These are phyloP conservation scores for Boletus subcaerulescens DNA, from an alignment of 768 basidiomycete genomes.

Conservation along the genomic window DNA sequence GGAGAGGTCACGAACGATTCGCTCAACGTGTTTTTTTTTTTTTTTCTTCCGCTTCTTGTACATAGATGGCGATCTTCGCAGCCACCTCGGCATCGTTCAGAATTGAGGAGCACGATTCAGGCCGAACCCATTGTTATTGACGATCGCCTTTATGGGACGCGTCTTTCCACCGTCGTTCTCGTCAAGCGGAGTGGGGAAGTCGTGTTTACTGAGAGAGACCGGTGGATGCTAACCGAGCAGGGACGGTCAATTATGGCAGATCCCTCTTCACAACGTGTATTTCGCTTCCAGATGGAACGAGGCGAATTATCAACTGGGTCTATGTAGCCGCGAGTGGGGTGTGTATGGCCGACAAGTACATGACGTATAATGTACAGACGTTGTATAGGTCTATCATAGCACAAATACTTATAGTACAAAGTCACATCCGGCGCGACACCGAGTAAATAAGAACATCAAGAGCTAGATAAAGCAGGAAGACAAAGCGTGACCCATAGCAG, in stretches of 20 bases:
- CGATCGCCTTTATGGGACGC: slow-evolving; percentile 56
- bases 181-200: slow-evolving; percentile 58
- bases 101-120: slow-evolving; percentile 61
- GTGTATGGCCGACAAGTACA: slow-evolving; percentile 26
- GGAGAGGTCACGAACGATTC: background rate
- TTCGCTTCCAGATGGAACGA: slow-evolving; percentile 42
- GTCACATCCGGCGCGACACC: slow-evolving; percentile 33
- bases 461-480: slow-evolving; percentile 4
- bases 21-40: background rate
- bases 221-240: slow-evolving; percentile 48
- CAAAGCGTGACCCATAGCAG: background rate
- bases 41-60: background rate
- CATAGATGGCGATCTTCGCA: slow-evolving; percentile 30
- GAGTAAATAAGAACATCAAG: slow-evolving; percentile 24
- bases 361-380: slow-evolving; percentile 33
- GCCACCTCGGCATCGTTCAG: slow-evolving; percentile 47
- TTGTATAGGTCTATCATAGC: slow-evolving; percentile 24
- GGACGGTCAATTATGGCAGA: slow-evolving; percentile 40
- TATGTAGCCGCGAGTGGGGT: slow-evolving; percentile 16
- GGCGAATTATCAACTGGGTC: slow-evolving; percentile 18
- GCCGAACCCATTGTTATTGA: slow-evolving; percentile 46
- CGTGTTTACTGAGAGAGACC: slow-evolving; percentile 69
- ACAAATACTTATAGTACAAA: slow-evolving; percentile 26
- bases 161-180: slow-evolving; percentile 69
- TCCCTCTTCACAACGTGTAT: slow-evolving; percentile 46